Evolutionary conservation across 2,329 filamentous ascomycete species (phyloP).

Genomic region (Alternaria infectoria): DNA sequence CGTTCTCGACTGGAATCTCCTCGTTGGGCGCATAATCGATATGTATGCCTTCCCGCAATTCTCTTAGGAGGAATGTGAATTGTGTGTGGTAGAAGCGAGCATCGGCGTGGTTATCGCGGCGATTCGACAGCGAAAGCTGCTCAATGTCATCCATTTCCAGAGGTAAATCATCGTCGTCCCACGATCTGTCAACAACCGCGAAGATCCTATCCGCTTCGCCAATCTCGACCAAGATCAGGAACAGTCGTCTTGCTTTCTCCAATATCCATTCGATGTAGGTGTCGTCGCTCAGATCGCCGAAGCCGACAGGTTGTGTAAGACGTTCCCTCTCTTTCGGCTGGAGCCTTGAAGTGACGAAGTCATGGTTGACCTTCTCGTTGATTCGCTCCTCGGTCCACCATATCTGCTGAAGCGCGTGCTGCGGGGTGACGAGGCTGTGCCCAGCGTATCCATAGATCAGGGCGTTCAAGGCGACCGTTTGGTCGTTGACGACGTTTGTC

Average conservation of each 20-base stretch:
- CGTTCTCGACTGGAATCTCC: slow-evolving; percentile 71
- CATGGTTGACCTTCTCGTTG: slow-evolving; percentile 70
- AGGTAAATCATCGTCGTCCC: slow-evolving; percentile 78
- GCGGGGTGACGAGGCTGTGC: slow-evolving; percentile 58
- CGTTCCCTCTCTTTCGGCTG: slow-evolving; percentile 67
- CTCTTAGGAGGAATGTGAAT: slow-evolving; percentile 72
- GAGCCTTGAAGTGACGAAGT: slow-evolving; percentile 71
- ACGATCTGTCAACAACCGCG: slow-evolving; percentile 74
- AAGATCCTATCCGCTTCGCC: slow-evolving; percentile 77
- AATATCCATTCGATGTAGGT: slow-evolving; percentile 83
- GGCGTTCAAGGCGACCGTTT: slow-evolving; percentile 56
- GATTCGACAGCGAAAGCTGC: slow-evolving; percentile 65
- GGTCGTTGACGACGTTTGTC: slow-evolving; percentile 51
- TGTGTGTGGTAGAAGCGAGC: slow-evolving; percentile 73
- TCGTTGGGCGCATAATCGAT: slow-evolving; percentile 70
- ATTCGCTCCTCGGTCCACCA: slow-evolving; percentile 78
- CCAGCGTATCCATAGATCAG: slow-evolving; percentile 59
- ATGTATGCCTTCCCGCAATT: slow-evolving; percentile 66
- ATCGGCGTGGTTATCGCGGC: slow-evolving; percentile 68
- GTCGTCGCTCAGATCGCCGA: slow-evolving; percentile 73
- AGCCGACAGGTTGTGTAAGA: slow-evolving; percentile 68
- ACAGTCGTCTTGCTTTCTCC: slow-evolving; percentile 70
- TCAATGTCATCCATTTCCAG: slow-evolving; percentile 70
- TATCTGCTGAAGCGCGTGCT: slow-evolving; percentile 57
- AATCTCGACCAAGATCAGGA: slow-evolving; percentile 73